Base-by-base conservation (phyloP, 495 filamentous ascomycete species). In the Lepraria neglecta region DNA sequence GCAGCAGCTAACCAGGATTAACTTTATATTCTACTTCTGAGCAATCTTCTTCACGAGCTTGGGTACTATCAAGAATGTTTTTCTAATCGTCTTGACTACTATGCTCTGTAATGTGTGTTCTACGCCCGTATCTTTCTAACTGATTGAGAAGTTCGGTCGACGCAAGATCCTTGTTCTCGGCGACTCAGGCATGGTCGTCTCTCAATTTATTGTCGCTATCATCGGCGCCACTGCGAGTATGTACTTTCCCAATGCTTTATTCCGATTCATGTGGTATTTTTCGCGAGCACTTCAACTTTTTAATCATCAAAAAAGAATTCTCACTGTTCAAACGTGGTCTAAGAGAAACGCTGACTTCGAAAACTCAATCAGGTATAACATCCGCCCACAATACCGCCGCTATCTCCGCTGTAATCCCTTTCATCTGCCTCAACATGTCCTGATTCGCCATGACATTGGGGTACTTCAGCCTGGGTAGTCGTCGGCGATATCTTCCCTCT, bases 21-120 rank as follows among this genome's bases (percentile, higher is more conserved):
- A 95, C 80, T 92, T 94, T 77, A 85, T 95, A 76, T 92, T 95
- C 82, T 95, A 92, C 80, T 94, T 87, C 73, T 86, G 85, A 46
- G 90, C 88, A 33, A 81, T 84, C 56, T 92, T 92, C 82, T 87
- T 94, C 76, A 73, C 83, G 64, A 67, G 78, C 72, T 77, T 85
- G 33, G 84, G 77, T 65, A 78, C 87, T 65, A 87, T 95, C 68
- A 63, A 63, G 42, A 82, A 91, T 76, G 79, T 85, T 51, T 95
- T 95, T 81, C 72, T 92, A 45, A 89, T 92, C 68, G 82, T 78
- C 61, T 77, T 96, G 67, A 80, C 95, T 76, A 90, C 85, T 62
- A 92, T 87, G 67, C 80, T 91, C 60, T 85, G 95, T 78, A 96
- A 95, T 74, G 89, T 95, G 43, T 75, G 72, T 69, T 91, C 87